Base-by-base conservation (phyloP, 2,329 filamentous ascomycete species). In the Paraphoma sp. region DNA sequence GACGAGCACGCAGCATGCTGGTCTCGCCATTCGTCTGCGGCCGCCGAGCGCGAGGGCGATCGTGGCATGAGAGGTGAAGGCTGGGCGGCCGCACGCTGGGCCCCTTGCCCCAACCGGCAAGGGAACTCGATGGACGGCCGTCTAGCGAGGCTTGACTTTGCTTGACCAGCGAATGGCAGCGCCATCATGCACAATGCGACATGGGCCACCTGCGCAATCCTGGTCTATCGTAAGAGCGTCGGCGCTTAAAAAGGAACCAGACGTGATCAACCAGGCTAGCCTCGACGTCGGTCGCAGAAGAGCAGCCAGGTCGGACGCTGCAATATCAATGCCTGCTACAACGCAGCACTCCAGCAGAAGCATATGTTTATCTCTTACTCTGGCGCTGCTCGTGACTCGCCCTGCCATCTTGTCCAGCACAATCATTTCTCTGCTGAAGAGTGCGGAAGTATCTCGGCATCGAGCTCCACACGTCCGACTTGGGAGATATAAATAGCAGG, bases 121-220 rank as follows among this genome's bases (percentile, higher is more conserved):
- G 40, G 50, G 40, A 30, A 10, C 42, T 56, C 41, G 58, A 59
- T 53, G 59, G 51, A 59, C 60, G 59, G 33, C 33, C 9, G 14
- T 36, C 33, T 36, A 54, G 58, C 56, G 59, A 65, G 57, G 59
- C 64, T 67, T 65, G 62, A 58, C 51, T 41, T 44, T 40, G 38
- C 33, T 40, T 47, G 53, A 29, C 53, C 46, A 59, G 63, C 66
- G 56, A 69, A 69, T 67, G 47, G 54, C 38, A 58, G 59, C 14
- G 47, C 33, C 53, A 36, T 54, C 51, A 56, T 53, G 51, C 60
- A 55, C 45, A 38, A 42, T 31, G 45, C 60, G 47, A 50, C 54
- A 46, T 49, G 57, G 50, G 4, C 51, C 9, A 31, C 23, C 51
- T 63, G 61, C 61, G 51, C 16, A 45, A 59, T 57, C 59, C 60